Evolutionary conservation across 768 basidiomycete species (phyloP).

Genomic region (Mycena galopus): DNA sequence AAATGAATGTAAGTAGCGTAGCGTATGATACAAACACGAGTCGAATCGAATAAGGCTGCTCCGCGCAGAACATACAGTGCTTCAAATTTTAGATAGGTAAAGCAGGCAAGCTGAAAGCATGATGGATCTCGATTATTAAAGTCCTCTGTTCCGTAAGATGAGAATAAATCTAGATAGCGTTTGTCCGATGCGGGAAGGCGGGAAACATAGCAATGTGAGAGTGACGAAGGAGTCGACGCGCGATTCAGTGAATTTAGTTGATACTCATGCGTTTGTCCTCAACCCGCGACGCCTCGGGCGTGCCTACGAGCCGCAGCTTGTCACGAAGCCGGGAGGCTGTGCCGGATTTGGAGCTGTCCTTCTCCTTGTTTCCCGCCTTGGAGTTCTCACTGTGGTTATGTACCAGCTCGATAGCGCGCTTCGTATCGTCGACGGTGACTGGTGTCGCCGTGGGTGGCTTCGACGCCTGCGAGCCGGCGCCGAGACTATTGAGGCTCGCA

Average conservation of each 20-base stretch:
- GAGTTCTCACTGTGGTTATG: conserved; percentile 27
- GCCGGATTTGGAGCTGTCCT: conserved; percentile 37
- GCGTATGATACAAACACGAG: conserved; percentile 18
- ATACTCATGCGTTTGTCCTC: conserved; percentile 52
- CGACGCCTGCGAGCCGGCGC: conserved; percentile 4
- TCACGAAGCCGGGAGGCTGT: conserved; percentile 49
- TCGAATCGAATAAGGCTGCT: not conserved
- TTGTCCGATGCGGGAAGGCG: not conserved
- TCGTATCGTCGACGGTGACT: conserved; percentile 36
- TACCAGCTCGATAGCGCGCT: conserved; percentile 37
- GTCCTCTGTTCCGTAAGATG: not conserved
- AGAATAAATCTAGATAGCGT: conserved; percentile 1
- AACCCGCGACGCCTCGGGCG: conserved; percentile 53
- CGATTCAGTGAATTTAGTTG: not conserved
- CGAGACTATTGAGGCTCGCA: not conserved
- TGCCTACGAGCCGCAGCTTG: conserved; percentile 50
- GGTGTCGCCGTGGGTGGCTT: not conserved
- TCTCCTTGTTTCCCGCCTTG: conserved; percentile 13
- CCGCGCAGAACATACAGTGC: not conserved
- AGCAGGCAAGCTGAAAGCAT: not conserved
- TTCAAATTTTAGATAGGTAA: not conserved
- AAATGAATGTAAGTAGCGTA: conserved; percentile 17
- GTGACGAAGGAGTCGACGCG: not conserved
- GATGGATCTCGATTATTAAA: conserved; percentile 2
- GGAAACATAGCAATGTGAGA: not conserved